Percentiles rank a stretch among this genome's conserved stretches.
Conservation (phyloP, 768 basidiomycete species). For the Auriscalpium orientale region DNA sequence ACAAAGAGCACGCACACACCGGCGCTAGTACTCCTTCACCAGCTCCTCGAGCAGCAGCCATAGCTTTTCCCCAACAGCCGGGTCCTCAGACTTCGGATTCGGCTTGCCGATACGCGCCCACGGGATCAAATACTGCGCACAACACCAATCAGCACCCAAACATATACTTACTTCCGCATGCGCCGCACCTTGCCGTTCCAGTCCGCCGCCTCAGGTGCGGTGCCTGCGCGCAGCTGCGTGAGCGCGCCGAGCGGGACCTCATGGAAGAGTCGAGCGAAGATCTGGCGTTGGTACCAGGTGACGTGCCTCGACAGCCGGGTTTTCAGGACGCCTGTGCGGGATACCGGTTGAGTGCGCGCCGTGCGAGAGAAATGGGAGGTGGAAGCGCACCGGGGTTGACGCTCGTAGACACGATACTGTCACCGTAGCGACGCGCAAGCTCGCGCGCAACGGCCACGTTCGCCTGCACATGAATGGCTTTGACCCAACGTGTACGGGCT, state of each 20-base stretch:
- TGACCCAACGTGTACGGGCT: neutral
- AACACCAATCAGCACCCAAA: too few species aligned
- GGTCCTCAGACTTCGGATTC: neutral
- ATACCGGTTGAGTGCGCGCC: neutral
- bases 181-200: too few species aligned
- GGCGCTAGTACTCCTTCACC: neutral
- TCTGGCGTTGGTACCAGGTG: neutral
- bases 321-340: neutral
- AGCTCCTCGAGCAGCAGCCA: neutral
- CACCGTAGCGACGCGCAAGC: slow-evolving; percentile 38
- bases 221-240: too few species aligned
- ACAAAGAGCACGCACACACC: too few species aligned
- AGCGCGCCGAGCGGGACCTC: too few species aligned
- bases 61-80: neutral
- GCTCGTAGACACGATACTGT: slow-evolving; percentile 38
- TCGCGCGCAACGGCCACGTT: slow-evolving; percentile 38
- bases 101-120: neutral
- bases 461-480: slow-evolving; percentile 16
- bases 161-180: too few species aligned
- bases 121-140: slow-evolving; percentile 21
- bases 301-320: neutral
- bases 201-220: too few species aligned
- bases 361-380: neutral
- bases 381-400: slow-evolving; percentile 30
- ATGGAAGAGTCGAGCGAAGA: neutral